phyloP scores from a whole-genome alignment of 805 yeast species.

The Maudiozyma bulderi region DNA sequence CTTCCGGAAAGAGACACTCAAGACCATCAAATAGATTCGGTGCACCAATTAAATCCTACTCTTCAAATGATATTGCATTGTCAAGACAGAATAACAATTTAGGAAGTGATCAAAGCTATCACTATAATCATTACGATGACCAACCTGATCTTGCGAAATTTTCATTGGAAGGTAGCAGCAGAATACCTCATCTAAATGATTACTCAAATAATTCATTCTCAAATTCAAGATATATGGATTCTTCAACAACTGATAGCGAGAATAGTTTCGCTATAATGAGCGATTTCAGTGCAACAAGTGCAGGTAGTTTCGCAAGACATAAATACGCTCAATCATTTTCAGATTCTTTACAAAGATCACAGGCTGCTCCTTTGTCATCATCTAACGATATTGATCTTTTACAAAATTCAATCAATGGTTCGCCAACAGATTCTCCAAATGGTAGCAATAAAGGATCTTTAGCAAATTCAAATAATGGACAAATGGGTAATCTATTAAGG shows the following conservation, averaged over 20 bases:
- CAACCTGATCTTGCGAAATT: not conserved
- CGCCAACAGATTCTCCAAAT: not conserved
- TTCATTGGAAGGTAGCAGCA: not conserved
- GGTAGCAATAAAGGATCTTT: conserved; percentile 6
- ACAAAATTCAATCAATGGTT: conserved; percentile 1
- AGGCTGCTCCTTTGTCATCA: conserved; percentile 3
- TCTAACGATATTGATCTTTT: conserved; percentile 1
- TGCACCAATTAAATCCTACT: conserved; percentile 19
- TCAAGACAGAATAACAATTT: conserved; percentile 3
- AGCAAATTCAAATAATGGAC: conserved; percentile 16
- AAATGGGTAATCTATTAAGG: conserved; percentile 26
- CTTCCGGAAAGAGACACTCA: not conserved
- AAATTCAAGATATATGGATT: conserved; percentile 39
- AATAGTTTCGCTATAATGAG: conserved; percentile 37
- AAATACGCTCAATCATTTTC: conserved; percentile 38
- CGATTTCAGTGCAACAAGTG: conserved; percentile 81
- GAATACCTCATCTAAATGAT: not conserved
- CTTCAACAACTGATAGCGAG: conserved; percentile 36
- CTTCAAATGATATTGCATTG: conserved; percentile 17
- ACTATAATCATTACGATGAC: conserved; percentile 14
- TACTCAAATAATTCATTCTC: conserved; percentile 19
- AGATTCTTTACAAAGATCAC: conserved; percentile 23
- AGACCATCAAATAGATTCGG: not conserved
- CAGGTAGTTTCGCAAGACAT: conserved; percentile 76
- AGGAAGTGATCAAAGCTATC: not conserved